Evolutionary conservation across 2,329 filamentous ascomycete genomes (phyloP), one percentile per base, ranked within the genome.

Genomic region (Nannizzia gypsea): DNA sequence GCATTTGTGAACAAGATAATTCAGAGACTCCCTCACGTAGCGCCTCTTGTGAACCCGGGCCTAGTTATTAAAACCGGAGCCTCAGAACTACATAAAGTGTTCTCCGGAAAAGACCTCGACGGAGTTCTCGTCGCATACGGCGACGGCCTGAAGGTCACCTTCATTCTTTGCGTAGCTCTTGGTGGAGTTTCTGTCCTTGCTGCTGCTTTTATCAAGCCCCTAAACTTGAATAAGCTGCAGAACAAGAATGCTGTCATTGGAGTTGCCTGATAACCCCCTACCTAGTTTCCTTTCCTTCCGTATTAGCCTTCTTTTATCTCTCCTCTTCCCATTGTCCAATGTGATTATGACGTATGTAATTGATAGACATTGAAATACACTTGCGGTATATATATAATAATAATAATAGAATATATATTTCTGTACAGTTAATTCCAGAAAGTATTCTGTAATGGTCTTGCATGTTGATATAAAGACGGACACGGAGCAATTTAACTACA

Each of bases 71-170:
- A 65, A 1, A 74, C 75, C 3, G 81, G 81, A 40, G 80, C 81
- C 0, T 89, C 86, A 0, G 78, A 83, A 54, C 74, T 91, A 22
- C 78, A 80, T 61, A 68, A 73, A 0, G 68, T 75, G 1, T 81
- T 89, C 26, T 74, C 79, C 0, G 64, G 71, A 0, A 65, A 81
- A 20, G 61, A 60, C 11, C 59, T 63, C 15, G 44, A 60, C 6
- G 61, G 61, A 1, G 59, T 63, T 28, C 26, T 63, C 28, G 20
- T 26, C n/a, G 59, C 59, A 0, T 63, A 63, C 40, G 60, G 60
- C 56, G 61, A 60, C 46, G 61, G 61, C n/a, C 28, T 63, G 52
- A 63, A 61, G 24, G 56, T 57, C 5, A 46, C 56, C 9, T 63
- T 63, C 22, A 40, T 59, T 36, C 3, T 63, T 34, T 59, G 59